Evolutionary conservation across 306 rosid genomes (phyloP).

Genomic region (Glycine tomentella): DNA sequence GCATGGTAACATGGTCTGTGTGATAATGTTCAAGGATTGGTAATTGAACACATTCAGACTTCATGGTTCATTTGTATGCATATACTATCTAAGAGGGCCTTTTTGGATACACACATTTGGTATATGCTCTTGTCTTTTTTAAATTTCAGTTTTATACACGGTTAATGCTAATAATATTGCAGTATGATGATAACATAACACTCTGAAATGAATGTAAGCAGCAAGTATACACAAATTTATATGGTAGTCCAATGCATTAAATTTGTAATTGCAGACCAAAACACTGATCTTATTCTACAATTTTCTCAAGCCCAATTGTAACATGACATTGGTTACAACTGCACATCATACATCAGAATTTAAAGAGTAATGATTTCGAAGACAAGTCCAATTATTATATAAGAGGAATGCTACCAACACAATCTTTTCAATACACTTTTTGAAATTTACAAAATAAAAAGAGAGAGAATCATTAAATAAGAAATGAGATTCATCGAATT

Average conservation of each 20-base stretch:
- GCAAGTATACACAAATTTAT: not conserved
- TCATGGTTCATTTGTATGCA: constrained; percentile 6
- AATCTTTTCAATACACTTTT: too few relatives aligned
- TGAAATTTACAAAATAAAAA: too few relatives aligned
- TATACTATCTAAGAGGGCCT: not conserved
- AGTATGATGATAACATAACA: not conserved
- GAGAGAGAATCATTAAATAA: too few relatives aligned
- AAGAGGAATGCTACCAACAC: too few relatives aligned
- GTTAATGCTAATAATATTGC: not conserved
- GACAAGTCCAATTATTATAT: constrained; percentile 20
- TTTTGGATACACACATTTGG: constrained; percentile 11
- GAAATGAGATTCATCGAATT: too few relatives aligned
- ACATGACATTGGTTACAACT: constrained; percentile 57
- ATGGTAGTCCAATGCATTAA: constrained; percentile 5
- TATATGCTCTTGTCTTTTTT: not conserved
- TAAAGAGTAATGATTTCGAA: constrained; percentile 37
- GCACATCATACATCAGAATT: constrained; percentile 52
- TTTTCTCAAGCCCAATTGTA: constrained; percentile 52
- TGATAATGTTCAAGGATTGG: constrained; percentile 14
- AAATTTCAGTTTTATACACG: not conserved
- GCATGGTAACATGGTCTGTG: constrained; percentile 7
- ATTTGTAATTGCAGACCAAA: constrained; percentile 40
- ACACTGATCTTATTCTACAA: constrained; percentile 43
- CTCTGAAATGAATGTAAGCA: not conserved
- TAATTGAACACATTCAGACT: constrained; percentile 9